A percentile compares a stretch with the other conserved stretches of the same genome.
phyloP scores from a whole-genome alignment of 1,139 yeast genomes.

The Meyerozyma carpophila region DNA sequence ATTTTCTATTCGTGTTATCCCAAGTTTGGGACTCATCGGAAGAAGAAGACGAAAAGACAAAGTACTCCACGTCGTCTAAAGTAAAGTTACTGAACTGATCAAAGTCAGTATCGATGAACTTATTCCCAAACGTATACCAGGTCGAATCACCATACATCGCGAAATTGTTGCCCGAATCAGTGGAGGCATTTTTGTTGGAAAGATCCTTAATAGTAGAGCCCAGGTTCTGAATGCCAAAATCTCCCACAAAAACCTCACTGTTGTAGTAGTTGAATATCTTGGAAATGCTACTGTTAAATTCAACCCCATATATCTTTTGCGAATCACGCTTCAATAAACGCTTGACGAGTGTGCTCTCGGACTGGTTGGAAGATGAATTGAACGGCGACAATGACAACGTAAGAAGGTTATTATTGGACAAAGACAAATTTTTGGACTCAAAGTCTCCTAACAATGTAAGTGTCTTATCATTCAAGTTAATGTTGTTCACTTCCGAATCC shows the following conservation, averaged over 20 bases:
- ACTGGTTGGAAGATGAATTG: conserved; percentile 29
- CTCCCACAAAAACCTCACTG: conserved; percentile 28
- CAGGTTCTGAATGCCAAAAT: conserved; percentile 20
- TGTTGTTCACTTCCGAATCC: conserved; percentile 35
- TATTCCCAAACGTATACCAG: conserved; percentile 39
- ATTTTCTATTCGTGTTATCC: conserved; percentile 31
- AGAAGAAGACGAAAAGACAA: conserved; percentile 25
- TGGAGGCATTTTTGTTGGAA: conserved; percentile 24
- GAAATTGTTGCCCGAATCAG: conserved; percentile 27
- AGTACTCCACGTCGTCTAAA: conserved; percentile 29
- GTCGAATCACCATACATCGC: conserved; percentile 20
- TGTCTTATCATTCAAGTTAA: conserved; percentile 25
- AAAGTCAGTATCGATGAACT: conserved; percentile 17
- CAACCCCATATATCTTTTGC: conserved; percentile 21
- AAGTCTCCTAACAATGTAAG: conserved; percentile 46
- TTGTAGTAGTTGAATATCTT: conserved; percentile 16
- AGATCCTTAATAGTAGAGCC: conserved; percentile 20
- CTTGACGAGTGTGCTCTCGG: conserved; percentile 10
- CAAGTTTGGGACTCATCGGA: conserved; percentile 24
- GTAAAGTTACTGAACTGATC: conserved; percentile 32
- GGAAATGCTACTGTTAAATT: conserved; percentile 26
- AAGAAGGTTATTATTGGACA: conserved; percentile 12
- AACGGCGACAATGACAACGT: conserved; percentile 11
- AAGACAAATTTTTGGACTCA: conserved; percentile 23
- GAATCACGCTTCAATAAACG: conserved; percentile 8